Evolutionary conservation across 805 yeast genomes (phyloP), one percentile per base, ranked within the genome.

Genomic region (Pichia membranifaciens): DNA sequence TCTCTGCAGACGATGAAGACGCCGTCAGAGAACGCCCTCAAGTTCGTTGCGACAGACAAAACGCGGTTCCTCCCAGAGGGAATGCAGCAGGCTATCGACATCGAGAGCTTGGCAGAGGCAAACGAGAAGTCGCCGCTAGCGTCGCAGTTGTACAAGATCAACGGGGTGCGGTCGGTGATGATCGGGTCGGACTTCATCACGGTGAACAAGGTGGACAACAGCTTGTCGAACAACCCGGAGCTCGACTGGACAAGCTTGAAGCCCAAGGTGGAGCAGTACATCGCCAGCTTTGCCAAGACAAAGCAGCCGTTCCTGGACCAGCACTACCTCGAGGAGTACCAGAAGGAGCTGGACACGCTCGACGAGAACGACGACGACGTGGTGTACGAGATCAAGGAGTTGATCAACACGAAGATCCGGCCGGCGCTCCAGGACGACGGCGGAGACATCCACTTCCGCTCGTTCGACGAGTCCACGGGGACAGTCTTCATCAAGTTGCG

Each of bases 381-480:
- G 17, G 77, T 80, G 5, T 72, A 74, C 22, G 82, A 81, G 76
- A 82, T 82, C 55, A 82, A 82, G 54, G 88, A 82, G 60, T 65
- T 82, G 53, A 79, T 82, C 33, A 80, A 79, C 60, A 82, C 88
- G 1, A 72, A 85, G 58, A 82, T 82, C 42, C 73, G 84, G 60
- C 88, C 88, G 1, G 87, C 87, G 0, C 73, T 82, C 51, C 86
- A 81, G 59, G 88, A 82, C 51, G 88, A 82, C 57, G 88, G 88
- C 40, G 88, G 88, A 4, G 88, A 82, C 58, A 75, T 82, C 39
- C 86, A 81, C 56, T 82, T 81, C 64, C 79, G 82, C 31, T 68
- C 70, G 1, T 81, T 82, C 57, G 81, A 78, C 51, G 60, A 58
- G n/a, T 73, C 73, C 7, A 59, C 69, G 3, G 88, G 88, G 8